Base-by-base conservation (phyloP, 768 basidiomycete species). In the Thelephora aurantiotincta region DNA sequence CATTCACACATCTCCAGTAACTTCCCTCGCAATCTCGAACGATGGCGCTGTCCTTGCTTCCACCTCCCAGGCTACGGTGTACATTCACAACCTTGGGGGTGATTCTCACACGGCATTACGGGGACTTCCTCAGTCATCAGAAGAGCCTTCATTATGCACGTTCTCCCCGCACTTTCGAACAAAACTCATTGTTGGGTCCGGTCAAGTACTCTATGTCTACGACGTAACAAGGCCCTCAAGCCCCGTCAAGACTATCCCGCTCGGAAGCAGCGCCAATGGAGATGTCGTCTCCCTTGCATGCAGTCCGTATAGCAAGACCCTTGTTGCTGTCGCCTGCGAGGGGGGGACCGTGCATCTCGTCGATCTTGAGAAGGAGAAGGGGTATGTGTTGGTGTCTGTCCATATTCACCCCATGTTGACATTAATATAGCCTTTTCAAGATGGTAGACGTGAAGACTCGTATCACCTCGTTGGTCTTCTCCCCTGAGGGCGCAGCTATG, bases 221-320 rank as follows among this genome's bases (percentile, higher is more conserved):
- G 83, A 86, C 52, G 73, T 71, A 2, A 72, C 69, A 23, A 71
- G 74, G 11, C 73, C 78, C 7, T 73, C 75, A 18, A 64, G 65
- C 5, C 78, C 82, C 9, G 44, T 67, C 22, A 83, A 78, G 59
- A 63, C 62, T 0, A 62, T 85, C 34, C 51, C 66, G 1, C 54
- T 84, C 47, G 55, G 56, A 33, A 56, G 54, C 51, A 65, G 62
- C 9, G 74, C 75, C 19, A 55, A 62, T 0, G 77, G 76, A 6
- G 60, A 72, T n/a, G 70, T 86, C 19, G 60, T 73, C 3, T 71
- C 70, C 11, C 59, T 85, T 7, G 67, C 75, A 6, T 77, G 74
- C 51, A 84, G 82, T 52, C 82, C 84, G 6, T 86, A 84, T 60
- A 85, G 82, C 63, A 85, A 80, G 64, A 80, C 78, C 2, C 63